Evolutionary conservation across 2,329 filamentous ascomycete species (phyloP), one percentile per base, ranked within the genome.

Genomic region (Neonectria magnoliae): DNA sequence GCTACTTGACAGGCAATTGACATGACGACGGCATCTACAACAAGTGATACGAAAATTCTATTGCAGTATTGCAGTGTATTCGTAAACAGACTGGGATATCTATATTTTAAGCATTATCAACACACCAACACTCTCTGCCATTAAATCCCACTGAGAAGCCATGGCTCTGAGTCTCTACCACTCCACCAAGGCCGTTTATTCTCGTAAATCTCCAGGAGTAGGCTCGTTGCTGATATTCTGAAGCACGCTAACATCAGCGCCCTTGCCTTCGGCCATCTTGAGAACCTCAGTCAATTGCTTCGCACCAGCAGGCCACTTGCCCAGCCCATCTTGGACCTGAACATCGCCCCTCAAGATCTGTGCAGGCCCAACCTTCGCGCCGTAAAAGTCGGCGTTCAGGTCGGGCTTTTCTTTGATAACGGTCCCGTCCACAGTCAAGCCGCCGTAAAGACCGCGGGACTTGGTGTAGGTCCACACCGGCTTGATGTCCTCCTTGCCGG

Each of bases 301-400:
- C 18, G 59, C 59, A 7, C 59, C 59, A 8, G 36, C 18, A n/a
- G 59, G 59, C 59, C 59, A 62, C 36, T 62, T 50, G 4, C 3
- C 20, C 25, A 16, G n/a, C 4, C 36, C 59, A 7, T 36, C 59
- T 38, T 62, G 59, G 0, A 9, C 33, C 7, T 62, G 59, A 2
- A 64, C 61, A 25, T 45, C 31, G 18, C 64, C 64, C 45, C 45
- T 45, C 42, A 68, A 44, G 14, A 68, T 67, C 27, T 60, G 44
- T 16, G 41, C 55, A 16, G 33, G 38, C 18, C 59, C 18, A 29
- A 69, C 45, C 16, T 47, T 54, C 5, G 44, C 82, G 14, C 87
- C 86, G 73, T 92, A 93, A 72, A 93, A 93, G 13, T 86, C 84
- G 71, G 90, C 89, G 71, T 93, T 93, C 73, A 92, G 90, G 71